Evolutionary conservation across 306 rosid species (phyloP), one percentile per base, ranked within the genome.

Genomic region (Cyamopsis tetragonoloba): DNA sequence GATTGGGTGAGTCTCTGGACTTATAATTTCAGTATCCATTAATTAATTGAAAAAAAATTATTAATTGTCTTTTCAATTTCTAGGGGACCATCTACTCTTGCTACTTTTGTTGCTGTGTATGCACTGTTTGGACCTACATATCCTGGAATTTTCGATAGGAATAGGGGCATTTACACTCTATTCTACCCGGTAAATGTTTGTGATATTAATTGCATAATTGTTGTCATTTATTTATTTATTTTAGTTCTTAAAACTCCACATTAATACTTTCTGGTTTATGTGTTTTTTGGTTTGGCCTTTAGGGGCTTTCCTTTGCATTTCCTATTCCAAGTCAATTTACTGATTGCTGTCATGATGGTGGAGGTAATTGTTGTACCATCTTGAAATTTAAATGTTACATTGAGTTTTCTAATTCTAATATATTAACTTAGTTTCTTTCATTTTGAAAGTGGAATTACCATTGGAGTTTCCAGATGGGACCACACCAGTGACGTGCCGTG

Each of bases 381-480:
- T 10, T 75, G 61, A 65, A 35, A 70, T 68, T n/a, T 9, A 27
- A 38, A 49, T 35, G 54, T 22, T 50, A 22, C 23, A 13, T 35
- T 14, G 7, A 69, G n/a, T 71, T 53, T 74, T 38, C 50, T 51
- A 35, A 15, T 78, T 80, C 42, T 51, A 60, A 67, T 72, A 34
- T 43, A 47, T 28, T 20, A 35, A 80, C 59, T 11, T 41, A 54
- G 15, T 64, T 44, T 22, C 34, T 62, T 80, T 77, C 37, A 51
- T 57, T 61, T 43, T 72, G 48, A 37, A 72, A 93, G 96, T 84
- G 68, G 97, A 86, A 80, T 76, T 93, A 62, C 99, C 99, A 13
- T 74, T 93, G 67, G 99, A 93, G 97, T 93, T 93, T 83, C 99
- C 97, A 0, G 99, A 93, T 77, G 99, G 99, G 48, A 93, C 99